phyloP scores from a whole-genome alignment of 495 filamentous ascomycete species.

The Penicillium antarcticum region DNA sequence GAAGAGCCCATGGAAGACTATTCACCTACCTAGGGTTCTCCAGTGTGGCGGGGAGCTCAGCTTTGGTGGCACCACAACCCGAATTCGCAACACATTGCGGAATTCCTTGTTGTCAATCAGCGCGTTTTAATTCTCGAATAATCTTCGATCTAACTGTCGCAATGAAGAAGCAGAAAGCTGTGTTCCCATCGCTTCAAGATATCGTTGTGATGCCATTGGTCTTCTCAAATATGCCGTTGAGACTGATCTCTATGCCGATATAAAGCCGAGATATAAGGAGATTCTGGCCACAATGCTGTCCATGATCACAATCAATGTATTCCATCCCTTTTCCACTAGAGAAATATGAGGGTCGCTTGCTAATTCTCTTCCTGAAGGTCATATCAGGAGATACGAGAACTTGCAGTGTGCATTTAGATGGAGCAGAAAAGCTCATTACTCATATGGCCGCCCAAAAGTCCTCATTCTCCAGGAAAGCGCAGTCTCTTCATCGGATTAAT shows the following conservation, averaged over 20 bases:
- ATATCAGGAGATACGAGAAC: conserved; percentile 4
- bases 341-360: not conserved
- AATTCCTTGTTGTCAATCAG: not conserved
- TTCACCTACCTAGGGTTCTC: not conserved
- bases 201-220: not conserved
- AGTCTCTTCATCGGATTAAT: conserved; percentile 3
- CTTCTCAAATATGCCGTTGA: not conserved
- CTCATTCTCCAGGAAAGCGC: not conserved
- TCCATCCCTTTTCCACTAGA: too few species aligned
- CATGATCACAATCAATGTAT: not conserved
- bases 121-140: not conserved
- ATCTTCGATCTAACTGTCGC: not conserved
- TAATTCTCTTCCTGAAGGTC: not conserved
- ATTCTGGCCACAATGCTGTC: not conserved
- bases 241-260: not conserved
- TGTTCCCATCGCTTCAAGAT: not conserved
- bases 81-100: not conserved
- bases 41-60: not conserved
- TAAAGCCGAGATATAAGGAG: not conserved
- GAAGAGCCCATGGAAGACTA: not conserved
- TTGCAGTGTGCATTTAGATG: conserved; percentile 4
- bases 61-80: not conserved
- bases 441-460: not conserved
- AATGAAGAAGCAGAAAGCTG: not conserved
- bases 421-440: not conserved